Evolutionary conservation across 1,284 basidiomycete genomes (phyloP), one percentile per base, ranked within the genome.

Genomic region (Cryptococcus sp.): DNA sequence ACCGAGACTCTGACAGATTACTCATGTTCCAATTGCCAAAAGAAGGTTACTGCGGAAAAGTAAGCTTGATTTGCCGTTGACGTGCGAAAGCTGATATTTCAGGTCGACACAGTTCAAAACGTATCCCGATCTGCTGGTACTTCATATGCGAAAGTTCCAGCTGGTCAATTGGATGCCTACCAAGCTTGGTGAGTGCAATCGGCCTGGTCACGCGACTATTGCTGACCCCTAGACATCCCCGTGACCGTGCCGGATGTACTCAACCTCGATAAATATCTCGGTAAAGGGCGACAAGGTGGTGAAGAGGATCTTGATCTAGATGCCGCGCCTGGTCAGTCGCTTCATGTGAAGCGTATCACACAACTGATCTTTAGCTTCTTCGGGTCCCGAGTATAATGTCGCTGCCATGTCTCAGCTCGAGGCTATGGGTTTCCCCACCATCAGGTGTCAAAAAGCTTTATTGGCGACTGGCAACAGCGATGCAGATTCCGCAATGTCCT

Each of bases 161-260:
- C 82, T 97, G 5, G 85, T 94, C 49, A 93, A 93, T 66, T 98
- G 94, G 94, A 91, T 98, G 3, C 94, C 96, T 0, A 83, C 87
- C 4, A 98, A 98, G 73, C 82, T 98, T 32, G 88, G 89, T 90
- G 54, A 31, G 82, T 76, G 2, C 10, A 16, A 13, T 21, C 4
- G 23, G 7, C 36, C 28, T 42, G 7, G 41, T 40, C 58, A 32
- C 48, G 19, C 13, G 11, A n/a, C 45, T 16, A 39, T 7, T n/a
- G 48, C 56, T 54, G 37, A 53, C 31, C 2, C 11, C 13, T 45
- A 91, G 90, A 96, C 59, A 88, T 98, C 23, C 92, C 92, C 0
- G 77, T 98, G 21, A 72, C 83, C n/a, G 77, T 97, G 0, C 78
- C 80, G 7, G 83, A 88, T 52, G 62, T 72, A 1, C 76, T 93